These are phyloP conservation scores for Cryptococcus sp. DNA, from an alignment of 1,284 basidiomycete genomes.

Conservation along the genomic window DNA sequence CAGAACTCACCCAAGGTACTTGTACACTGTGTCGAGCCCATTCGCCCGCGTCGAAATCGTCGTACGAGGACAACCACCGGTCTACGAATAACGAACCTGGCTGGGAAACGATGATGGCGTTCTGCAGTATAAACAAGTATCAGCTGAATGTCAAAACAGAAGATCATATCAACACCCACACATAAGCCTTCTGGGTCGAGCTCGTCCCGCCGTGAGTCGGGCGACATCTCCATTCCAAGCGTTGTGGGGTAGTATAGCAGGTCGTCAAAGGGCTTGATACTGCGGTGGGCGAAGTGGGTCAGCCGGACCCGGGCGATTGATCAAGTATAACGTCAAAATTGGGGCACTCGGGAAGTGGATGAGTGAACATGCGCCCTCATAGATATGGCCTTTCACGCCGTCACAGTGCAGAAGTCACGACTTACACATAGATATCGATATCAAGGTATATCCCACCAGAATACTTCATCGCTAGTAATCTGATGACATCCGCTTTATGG, in stretches of 20 bases:
- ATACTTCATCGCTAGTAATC: conserved; percentile 47
- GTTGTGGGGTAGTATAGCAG: conserved; percentile 51
- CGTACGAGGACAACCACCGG: conserved; percentile 53
- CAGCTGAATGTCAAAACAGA: neutral
- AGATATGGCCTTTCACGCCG: neutral
- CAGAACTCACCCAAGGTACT: conserved; percentile 43
- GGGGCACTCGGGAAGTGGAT: no score
- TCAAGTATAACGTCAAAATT: neutral
- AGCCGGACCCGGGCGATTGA: neutral
- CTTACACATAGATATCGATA: conserved; percentile 54
- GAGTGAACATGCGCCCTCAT: no score
- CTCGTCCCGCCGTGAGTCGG: conserved; percentile 37
- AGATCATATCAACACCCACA: conserved; percentile 26
- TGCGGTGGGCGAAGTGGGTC: neutral
- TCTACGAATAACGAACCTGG: conserved; percentile 53
- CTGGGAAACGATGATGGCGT: conserved; percentile 55
- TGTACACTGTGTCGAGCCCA: conserved; percentile 55
- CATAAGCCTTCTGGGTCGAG: conserved; percentile 52
- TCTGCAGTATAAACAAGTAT: conserved; percentile 40
- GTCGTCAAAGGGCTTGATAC: conserved; percentile 42
- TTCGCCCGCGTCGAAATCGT: conserved; percentile 47
- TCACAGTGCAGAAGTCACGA: conserved; percentile 2
- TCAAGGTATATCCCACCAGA: conserved; percentile 58
- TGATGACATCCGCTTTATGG: conserved; percentile 50
- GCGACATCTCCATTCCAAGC: conserved; percentile 54